A percentile compares a stretch with the other conserved stretches of the same genome.
Conservation (phyloP, 805 yeast species). For the Candida maltosa region DNA sequence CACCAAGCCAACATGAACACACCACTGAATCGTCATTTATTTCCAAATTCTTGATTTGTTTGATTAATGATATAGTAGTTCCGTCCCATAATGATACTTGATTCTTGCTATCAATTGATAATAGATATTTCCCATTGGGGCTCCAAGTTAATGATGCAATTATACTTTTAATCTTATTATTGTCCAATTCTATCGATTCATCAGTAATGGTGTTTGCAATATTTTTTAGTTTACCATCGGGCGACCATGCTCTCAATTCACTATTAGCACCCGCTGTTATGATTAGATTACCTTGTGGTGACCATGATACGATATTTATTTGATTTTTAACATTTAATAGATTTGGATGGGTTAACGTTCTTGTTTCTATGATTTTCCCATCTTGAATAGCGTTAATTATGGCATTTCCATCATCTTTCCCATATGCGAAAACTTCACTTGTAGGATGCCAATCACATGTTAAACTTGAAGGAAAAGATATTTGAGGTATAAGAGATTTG, state of each 20-base stretch:
- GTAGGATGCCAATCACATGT: slow-evolving; percentile 58
- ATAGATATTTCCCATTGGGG: slow-evolving; percentile 46
- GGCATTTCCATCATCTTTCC: slow-evolving; percentile 47
- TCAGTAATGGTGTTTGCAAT: slow-evolving; percentile 21
- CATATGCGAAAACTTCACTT: slow-evolving; percentile 50
- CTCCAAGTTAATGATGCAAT: slow-evolving; percentile 63
- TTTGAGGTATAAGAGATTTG: slow-evolving; percentile 33
- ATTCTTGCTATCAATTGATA: slow-evolving; percentile 52
- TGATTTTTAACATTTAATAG: slow-evolving; percentile 16
- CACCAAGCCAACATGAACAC: slow-evolving; percentile 71
- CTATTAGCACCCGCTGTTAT: slow-evolving; percentile 69
- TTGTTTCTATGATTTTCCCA: slow-evolving; percentile 25
- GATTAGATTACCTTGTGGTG: slow-evolving; percentile 58
- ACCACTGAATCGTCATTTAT: not conserved
- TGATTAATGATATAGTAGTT: slow-evolving; percentile 30
- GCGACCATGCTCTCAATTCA: slow-evolving; percentile 75
- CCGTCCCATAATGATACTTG: slow-evolving; percentile 64
- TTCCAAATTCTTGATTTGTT: slow-evolving; percentile 18
- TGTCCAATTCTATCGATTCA: not conserved
- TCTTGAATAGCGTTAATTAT: slow-evolving; percentile 37
- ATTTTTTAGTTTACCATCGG: slow-evolving; percentile 62
- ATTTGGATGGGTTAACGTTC: slow-evolving; percentile 27
- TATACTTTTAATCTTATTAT: slow-evolving; percentile 19
- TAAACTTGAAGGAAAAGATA: slow-evolving; percentile 41
- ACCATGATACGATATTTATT: slow-evolving; percentile 51